Evolutionary conservation across 2,329 filamentous ascomycete species (phyloP), one percentile per base, ranked within the genome.

Genomic region (Emericellopsis cladophorae): DNA sequence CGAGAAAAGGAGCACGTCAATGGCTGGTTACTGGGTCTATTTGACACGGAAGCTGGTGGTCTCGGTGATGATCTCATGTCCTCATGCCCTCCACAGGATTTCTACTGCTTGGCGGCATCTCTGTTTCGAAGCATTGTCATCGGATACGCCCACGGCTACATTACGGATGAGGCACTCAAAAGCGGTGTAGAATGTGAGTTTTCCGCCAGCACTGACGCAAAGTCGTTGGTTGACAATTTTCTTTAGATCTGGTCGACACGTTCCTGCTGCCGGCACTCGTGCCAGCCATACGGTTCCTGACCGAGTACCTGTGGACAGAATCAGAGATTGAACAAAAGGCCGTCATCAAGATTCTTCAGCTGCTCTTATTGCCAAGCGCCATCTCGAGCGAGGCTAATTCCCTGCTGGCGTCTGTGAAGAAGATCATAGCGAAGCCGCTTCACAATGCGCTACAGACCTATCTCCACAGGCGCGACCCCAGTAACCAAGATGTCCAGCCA

Each of bases 41-140:
- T 87, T 49, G 79, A 85, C 46, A 77, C 74, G 7, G 84, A 89
- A 49, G 74, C 77, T 11, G 76, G 78, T 31, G 83, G 82, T 0
- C 73, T 92, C 4, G 79, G 79, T 7, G 85, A 92, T 51, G 85
- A 90, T 43, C 65, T 90, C 7, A 85, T 90, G 75, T 80, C 83
- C 8, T 83, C 82, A 1, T 92, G 85, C 50, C 79, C 81, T 2
- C 86, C 86, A 1, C 84, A 89, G 52, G 79, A 88, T 32, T 92
- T 92, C 54, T 90, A 90, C 51, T 63, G 84, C 15, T 68, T 92
- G 4, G 77, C 88, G 12, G 82, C 86, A 2, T 81, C 83, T 0
- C 62, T 92, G 0, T 88, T 90, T 54, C 73, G 81, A 48, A 81
- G 87, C 49, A 85, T 82, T 34, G 74, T 87, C 0, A 64, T 82